Evolutionary conservation across 2,329 filamentous ascomycete genomes (phyloP), one percentile per base, ranked within the genome.

Genomic region (Pyrenochaeta sp.): DNA sequence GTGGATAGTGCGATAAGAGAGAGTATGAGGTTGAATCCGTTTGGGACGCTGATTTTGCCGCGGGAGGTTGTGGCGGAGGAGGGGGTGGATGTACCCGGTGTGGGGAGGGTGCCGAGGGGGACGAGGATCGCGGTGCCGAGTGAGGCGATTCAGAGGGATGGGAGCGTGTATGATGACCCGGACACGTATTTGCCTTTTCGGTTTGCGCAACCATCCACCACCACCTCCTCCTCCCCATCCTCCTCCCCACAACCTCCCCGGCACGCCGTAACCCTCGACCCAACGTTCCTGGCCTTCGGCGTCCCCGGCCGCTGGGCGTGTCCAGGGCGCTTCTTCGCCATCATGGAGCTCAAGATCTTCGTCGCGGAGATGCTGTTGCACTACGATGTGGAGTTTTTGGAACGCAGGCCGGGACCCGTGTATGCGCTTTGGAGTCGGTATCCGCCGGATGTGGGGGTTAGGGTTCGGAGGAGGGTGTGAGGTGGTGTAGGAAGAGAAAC

Each of bases 11-110:
- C 44, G 41, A 55, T 55, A 18, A 38, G 52, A 5, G 52, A 55
- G 20, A 50, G 45, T 7, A 55, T 55, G 52, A 44, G 52, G 6
- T 23, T 55, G n/a, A 53, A 46, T 24, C 49, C 52, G 1, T 55
- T 6, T 13, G 10, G 24, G 10, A 27, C 24, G 24, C 24, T 27
- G 24, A 11, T 13, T 10, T 13, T 27, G 6, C 24, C 24, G 14
- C 24, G 24, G 14, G 24, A 27, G 24, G 24, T 27, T n/a, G n/a
- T n/a, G n/a, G n/a, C n/a, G n/a, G n/a, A n/a, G n/a, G n/a, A n/a
- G n/a, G n/a, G n/a, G n/a, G n/a, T n/a, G n/a, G n/a, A 27, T 6
- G 24, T 27, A 11, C 10, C 10, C 6, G 5, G 24, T 27, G 24
- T n/a, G n/a, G n/a, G n/a, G n/a, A n/a, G n/a, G n/a, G n/a, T n/a